Conservation (phyloP, 1,139 yeast species). For the Taphrina pruni region DNA sequence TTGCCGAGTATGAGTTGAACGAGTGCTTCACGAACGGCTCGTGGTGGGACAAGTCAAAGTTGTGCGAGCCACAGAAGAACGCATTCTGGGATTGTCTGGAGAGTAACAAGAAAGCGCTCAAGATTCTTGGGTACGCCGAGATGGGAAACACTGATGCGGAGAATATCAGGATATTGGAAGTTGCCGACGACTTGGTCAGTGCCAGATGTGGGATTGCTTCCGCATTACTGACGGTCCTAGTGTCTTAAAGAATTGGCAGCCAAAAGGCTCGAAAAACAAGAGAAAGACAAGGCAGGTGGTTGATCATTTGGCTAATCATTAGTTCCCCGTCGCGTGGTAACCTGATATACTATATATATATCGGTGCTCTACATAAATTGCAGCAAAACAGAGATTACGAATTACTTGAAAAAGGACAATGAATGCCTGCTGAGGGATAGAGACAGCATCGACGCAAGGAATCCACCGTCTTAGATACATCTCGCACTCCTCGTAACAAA, state of each 20-base stretch:
- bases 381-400: too few species aligned
- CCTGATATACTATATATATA: too few species aligned
- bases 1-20: constrained; percentile 36
- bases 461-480: too few species aligned
- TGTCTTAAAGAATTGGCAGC: constrained; percentile 8
- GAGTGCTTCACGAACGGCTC: constrained; percentile 33
- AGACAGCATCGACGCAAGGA: too few species aligned
- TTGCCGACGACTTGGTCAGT: constrained; percentile 29
- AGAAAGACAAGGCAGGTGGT: background rate
- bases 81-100: constrained; percentile 37
- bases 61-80: constrained; percentile 32
- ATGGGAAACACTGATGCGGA: constrained; percentile 17
- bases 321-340: too few species aligned
- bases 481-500: too few species aligned
- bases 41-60: constrained; percentile 39
- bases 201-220: background rate
- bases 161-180: constrained; percentile 19
- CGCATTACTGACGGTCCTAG: background rate
- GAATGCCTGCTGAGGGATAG: too few species aligned
- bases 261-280: background rate
- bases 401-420: too few species aligned
- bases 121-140: constrained; percentile 26
- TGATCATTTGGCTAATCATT: too few species aligned
- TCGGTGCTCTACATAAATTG: too few species aligned
- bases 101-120: constrained; percentile 26